Evolutionary conservation across 768 basidiomycete genomes (phyloP).

Genomic region (Artomyces pyxidatus): DNA sequence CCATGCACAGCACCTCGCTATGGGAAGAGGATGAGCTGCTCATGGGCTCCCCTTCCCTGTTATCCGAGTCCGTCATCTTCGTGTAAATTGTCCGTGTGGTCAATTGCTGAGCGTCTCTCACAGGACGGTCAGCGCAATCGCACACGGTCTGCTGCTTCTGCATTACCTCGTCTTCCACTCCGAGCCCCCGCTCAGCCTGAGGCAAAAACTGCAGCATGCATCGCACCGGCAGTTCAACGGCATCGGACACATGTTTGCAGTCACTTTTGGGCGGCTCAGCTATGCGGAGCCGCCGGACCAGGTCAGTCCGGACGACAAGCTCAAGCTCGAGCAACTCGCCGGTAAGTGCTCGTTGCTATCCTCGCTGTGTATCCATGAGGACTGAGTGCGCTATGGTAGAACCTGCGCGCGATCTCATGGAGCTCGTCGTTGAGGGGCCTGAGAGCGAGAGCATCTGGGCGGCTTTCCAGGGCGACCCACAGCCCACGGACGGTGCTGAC

Average conservation of each 20-base stretch:
- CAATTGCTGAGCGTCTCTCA: background rate
- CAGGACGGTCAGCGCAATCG: conserved; percentile 45
- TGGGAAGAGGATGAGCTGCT: conserved; percentile 58
- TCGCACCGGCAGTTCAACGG: conserved; percentile 50
- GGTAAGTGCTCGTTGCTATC: conserved; percentile 13
- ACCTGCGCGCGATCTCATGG: conserved; percentile 22
- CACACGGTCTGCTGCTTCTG: conserved; percentile 49
- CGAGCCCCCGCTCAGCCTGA: conserved; percentile 37
- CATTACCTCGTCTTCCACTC: conserved; percentile 52
- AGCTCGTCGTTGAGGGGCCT: conserved; percentile 24
- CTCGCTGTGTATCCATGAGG: too few relatives aligned
- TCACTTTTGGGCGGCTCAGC: conserved; percentile 69
- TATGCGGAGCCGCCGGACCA: conserved; percentile 37
- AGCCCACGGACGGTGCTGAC: background rate
- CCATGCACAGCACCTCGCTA: conserved; percentile 42
- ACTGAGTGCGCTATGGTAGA: conserved; percentile 14
- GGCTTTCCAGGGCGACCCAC: conserved; percentile 20
- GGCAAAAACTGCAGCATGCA: conserved; percentile 49
- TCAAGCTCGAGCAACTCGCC: conserved; percentile 18
- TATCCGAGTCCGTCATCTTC: conserved; percentile 28
- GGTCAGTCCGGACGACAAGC: conserved; percentile 12
- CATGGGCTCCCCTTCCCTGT: conserved; percentile 26
- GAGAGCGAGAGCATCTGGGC: conserved; percentile 24
- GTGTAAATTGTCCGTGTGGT: conserved; percentile 6
- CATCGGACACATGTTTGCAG: conserved; percentile 60